Conservation (phyloP, 345 rosid genomes). For the Citrus glauca region DNA sequence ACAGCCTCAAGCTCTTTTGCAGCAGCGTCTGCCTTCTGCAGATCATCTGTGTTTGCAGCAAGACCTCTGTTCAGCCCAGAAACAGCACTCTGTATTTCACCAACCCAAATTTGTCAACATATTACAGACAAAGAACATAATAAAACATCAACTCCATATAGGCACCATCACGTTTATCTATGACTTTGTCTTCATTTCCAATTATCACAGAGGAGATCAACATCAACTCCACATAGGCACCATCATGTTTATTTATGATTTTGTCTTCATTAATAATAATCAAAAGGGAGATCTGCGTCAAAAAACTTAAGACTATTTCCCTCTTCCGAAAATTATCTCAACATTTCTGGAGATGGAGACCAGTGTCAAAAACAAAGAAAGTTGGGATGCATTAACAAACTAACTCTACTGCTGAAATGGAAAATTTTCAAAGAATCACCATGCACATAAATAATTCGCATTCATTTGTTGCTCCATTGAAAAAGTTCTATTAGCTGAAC, state of each 20-base stretch:
- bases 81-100: constrained; percentile 56
- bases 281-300: background rate
- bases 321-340: background rate
- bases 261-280: background rate
- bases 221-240: background rate
- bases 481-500: background rate
- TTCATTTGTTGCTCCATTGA: background rate
- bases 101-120: background rate
- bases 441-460: background rate
- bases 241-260: background rate
- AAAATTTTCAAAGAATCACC: background rate
- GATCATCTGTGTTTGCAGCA: constrained; percentile 63
- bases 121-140: background rate
- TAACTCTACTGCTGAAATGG: background rate
- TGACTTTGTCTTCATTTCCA: background rate
- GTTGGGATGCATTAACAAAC: background rate
- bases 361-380: background rate
- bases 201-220: background rate
- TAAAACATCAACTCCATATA: background rate
- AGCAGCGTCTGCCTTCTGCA: constrained; percentile 59
- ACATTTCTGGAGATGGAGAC: background rate
- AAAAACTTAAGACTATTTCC: background rate
- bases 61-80: constrained; percentile 91
- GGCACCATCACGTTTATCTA: background rate
- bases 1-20: constrained; percentile 73